Evolutionary conservation across 176 grass and related monocot genomes (phyloP), one percentile per base, ranked within the genome.

Genomic region (Ananas comosus): DNA sequence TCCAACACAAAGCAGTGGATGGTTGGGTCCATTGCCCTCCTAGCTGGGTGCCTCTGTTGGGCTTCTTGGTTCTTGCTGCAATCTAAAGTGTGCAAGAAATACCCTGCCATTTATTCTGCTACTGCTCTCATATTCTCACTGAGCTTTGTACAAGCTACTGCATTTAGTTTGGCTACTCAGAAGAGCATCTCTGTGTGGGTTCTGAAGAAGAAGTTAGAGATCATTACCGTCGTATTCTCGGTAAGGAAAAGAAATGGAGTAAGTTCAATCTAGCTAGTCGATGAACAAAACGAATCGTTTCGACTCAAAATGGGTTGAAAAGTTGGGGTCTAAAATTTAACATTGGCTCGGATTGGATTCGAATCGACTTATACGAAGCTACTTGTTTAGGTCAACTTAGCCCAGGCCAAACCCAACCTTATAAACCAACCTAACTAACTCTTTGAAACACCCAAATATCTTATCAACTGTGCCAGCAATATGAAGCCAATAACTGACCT

Each of bases 31-130:
- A 25, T 78, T 65, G 82, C 85, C 48, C 66, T 88, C 10, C 67
- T 96, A 25, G 87, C 67, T 7, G 88, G 85, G 0, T 76, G 75
- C 2, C 48, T 77, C 13, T 75, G 70, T 47, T 96, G 85, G 82
- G 83, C 85, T 0, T 64, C 72, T 1, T 96, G 91, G 91, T 87
- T 96, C 66, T 75, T 90, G 8, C 48, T 91, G 4, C 87, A 96
- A 76, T 83, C 70, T 7, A 87, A 64, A 67, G 64, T 96, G 11
- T 74, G 53, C 11, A 87, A 79, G 13, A 96, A 88, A 76, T 91
- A 96, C 64, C 87, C 84, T 0, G 70, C 72, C 0, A 56, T 91
- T 0, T 91, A 88, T 71, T 88, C 87, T 1, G 64, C 71, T 19
- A 88, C 80, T 52, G 77, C 80, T 10, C 24, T 88, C 11, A 80